These are phyloP conservation scores for Ensete ventricosum DNA, from an alignment of 176 grass and related monocot genomes.

Conservation along the genomic window DNA sequence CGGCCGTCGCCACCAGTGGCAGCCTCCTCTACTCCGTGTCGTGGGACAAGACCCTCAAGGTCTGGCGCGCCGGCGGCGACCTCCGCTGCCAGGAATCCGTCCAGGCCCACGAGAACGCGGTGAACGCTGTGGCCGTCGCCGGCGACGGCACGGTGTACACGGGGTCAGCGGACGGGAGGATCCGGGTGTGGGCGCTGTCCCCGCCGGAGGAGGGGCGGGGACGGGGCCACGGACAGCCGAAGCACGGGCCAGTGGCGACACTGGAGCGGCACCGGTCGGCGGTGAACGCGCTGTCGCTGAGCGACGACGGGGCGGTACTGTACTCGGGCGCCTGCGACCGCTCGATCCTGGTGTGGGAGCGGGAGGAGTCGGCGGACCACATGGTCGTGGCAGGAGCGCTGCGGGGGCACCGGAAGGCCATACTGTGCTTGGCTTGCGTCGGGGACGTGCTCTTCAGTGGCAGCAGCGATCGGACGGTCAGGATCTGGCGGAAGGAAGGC, in stretches of 20 bases:
- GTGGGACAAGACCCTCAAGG: constrained; percentile 82
- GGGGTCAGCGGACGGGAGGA: constrained; percentile 56
- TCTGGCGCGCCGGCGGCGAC: constrained; percentile 44
- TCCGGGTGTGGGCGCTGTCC: constrained; percentile 44
- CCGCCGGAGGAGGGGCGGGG: not conserved
- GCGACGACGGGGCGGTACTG: constrained; percentile 26
- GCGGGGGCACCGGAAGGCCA: constrained; percentile 46
- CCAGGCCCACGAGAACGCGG: constrained; percentile 64
- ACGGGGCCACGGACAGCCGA: not conserved
- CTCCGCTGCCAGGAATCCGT: constrained; percentile 66
- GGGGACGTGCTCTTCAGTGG: constrained; percentile 59
- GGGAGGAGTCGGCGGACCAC: constrained; percentile 63
- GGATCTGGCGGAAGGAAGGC: constrained; percentile 43
- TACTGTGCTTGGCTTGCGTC: constrained; percentile 51
- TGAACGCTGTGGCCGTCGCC: constrained; percentile 60
- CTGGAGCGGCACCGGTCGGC: constrained; percentile 53
- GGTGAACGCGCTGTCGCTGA: constrained; percentile 70
- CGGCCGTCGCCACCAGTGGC: constrained; percentile 41
- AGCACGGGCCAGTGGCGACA: constrained; percentile 39
- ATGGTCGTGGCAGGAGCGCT: constrained; percentile 52
- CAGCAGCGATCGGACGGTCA: constrained; percentile 52
- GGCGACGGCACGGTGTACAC: constrained; percentile 70
- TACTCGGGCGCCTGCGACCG: constrained; percentile 68
- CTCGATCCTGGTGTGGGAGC: constrained; percentile 71
- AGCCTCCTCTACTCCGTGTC: constrained; percentile 71